Evolutionary conservation across 2,329 filamentous ascomycete genomes (phyloP), one percentile per base, ranked within the genome.

Genomic region (Paramyrothecium sp.): DNA sequence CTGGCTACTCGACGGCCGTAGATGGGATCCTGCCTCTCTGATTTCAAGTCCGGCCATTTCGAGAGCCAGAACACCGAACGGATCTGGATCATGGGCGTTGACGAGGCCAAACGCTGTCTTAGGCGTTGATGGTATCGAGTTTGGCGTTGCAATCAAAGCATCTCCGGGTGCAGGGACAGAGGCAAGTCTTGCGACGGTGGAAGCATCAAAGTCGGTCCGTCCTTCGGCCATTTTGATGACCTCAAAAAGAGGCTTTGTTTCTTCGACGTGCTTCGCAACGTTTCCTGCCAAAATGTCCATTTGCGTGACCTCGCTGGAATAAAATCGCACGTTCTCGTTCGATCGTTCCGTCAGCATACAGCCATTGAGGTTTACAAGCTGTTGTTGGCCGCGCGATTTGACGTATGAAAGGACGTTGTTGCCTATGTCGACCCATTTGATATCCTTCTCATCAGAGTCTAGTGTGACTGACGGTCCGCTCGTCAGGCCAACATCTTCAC

Each of bases 31-130:
- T n/a, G 93, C 93, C 75, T 97, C 93, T 54, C 90, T 85, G 63
- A 98, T 95, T 65, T 94, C 91, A 56, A 97, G 78, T 2, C 94
- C 94, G 59, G 92, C 90, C 78, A 92, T 89, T 69, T 97, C 92
- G n/a, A 98, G 77, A 8, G 94, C 93, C 61, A 93, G 83, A 23
- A 97, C 90, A 22, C 94, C 94, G 68, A 91, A 98, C 0, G 94
- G 94, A 70, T 98, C 94, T 0, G 93, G 92, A 65, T 98, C 94
- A 55, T 92, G 86, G 3, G 79, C 75, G 61, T 89, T 87, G 1
- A 92, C 92, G 17, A 97, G 79, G 2, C 93, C 93, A 74, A 97
- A 97, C 2, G 77, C 76, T 30, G 80, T 73, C 61, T 64, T 76
- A 51, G 70, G 81, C 56, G 69, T 72, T 63, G 57, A 68, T 58